Evolutionary conservation across 345 rosid genomes (phyloP).

Genomic region (Lepidium aucheri): DNA sequence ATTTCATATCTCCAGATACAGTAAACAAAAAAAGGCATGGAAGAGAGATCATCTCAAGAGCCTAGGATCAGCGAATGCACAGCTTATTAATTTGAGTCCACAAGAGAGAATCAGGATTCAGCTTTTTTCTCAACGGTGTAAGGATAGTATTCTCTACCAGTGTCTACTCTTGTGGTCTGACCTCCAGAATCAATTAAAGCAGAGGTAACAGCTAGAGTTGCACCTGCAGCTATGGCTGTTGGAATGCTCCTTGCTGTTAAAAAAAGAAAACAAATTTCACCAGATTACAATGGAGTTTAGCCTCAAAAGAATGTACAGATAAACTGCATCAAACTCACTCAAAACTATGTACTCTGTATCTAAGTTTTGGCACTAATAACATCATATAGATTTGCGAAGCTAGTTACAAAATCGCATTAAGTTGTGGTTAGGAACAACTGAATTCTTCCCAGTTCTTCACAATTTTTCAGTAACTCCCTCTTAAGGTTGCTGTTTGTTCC

Average conservation of each 20-base stretch:
- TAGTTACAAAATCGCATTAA: too few species aligned
- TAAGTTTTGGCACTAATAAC: too few species aligned
- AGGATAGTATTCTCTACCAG: constrained; percentile 85
- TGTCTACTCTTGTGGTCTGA: constrained; percentile 86
- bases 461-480: not conserved
- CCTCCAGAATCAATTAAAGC: constrained; percentile 79
- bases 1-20: constrained; percentile 35
- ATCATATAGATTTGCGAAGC: not conserved
- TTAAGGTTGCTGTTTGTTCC: not conserved
- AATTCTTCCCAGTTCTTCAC: not conserved
- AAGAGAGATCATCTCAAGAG: constrained; percentile 12
- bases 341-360: not conserved
- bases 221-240: constrained; percentile 82
- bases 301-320: not conserved
- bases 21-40: constrained; percentile 10
- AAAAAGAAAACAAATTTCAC: not conserved
- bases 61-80: constrained; percentile 2
- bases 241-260: constrained; percentile 70
- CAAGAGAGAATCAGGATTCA: constrained; percentile 28
- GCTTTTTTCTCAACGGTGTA: constrained; percentile 84
- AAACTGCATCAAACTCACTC: not conserved
- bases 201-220: constrained; percentile 83
- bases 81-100: constrained; percentile 8
- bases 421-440: not conserved
- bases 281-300: not conserved